Conservation (phyloP, 139 green algal species). For the Chlamydomonas schloesseri region DNA sequence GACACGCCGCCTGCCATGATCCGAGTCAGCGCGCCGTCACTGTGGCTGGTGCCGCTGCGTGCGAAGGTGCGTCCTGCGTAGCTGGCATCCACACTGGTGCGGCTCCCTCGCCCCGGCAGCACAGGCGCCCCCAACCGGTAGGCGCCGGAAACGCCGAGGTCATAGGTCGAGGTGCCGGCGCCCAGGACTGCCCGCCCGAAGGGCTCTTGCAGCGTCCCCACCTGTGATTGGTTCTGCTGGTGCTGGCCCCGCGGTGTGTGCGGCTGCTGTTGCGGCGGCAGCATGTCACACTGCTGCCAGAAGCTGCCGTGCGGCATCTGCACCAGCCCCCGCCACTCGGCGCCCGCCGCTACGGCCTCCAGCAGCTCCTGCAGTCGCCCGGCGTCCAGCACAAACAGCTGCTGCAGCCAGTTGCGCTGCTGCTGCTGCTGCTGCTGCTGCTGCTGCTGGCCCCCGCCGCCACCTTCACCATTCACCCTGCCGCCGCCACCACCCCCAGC, state of each 20-base stretch:
- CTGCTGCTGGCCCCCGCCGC: too few relatives aligned
- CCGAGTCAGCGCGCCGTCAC: too few relatives aligned
- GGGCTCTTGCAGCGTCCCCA: neutral
- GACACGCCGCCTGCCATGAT: too few relatives aligned
- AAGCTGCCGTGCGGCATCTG: neutral
- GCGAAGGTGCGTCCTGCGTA: too few relatives aligned
- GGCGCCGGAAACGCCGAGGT: neutral
- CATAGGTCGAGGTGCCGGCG: neutral
- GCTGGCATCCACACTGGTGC: too few relatives aligned
- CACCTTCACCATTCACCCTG: neutral
- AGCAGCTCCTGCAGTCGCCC: constrained; percentile 38
- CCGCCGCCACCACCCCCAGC: neutral
- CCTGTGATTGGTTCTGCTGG: neutral
- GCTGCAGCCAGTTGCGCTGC: neutral
- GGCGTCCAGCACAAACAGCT: constrained; percentile 43
- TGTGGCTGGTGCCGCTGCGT: too few relatives aligned
- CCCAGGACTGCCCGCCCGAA: neutral
- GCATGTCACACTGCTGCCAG: too few relatives aligned
- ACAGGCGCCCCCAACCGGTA: too few relatives aligned
- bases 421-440: too few relatives aligned
- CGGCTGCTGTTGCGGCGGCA: neutral
- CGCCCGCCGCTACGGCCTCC: constrained; percentile 2
- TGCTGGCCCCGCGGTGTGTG: neutral
- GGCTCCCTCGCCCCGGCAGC: too few relatives aligned
- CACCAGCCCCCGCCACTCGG: neutral